These are phyloP conservation scores for Panicum hallii DNA, from an alignment of 202 grass and related monocot species.

Conservation along the genomic window DNA sequence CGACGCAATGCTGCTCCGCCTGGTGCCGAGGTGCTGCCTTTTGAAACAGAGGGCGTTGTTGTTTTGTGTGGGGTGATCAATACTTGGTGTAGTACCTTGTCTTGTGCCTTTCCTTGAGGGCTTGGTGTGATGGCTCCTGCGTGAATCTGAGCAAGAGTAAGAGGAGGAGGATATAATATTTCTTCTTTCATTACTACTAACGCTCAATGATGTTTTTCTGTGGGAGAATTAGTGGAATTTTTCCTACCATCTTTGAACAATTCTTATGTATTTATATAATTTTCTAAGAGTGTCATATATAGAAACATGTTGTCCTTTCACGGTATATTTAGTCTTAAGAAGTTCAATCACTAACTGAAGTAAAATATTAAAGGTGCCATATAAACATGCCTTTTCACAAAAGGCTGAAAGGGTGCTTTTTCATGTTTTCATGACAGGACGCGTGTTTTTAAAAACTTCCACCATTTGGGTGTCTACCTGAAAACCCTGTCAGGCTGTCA, in stretches of 20 bases:
- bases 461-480: background rate
- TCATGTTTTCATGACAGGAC: background rate
- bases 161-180: background rate
- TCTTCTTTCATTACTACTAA: conserved; percentile 15
- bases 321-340: background rate
- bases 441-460: background rate
- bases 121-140: background rate
- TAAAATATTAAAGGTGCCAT: background rate
- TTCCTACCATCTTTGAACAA: conserved; percentile 7
- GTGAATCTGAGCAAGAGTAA: background rate
- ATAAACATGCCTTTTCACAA: background rate
- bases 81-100: background rate
- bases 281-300: background rate
- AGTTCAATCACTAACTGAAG: background rate
- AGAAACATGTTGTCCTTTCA: background rate
- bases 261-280: background rate
- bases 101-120: background rate
- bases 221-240: background rate
- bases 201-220: background rate
- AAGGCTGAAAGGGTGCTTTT: background rate
- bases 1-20: background rate
- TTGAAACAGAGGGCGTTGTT: background rate
- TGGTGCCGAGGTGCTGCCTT: background rate
- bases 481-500: background rate
- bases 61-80: background rate